Base-by-base conservation (phyloP, 2,329 filamentous ascomycete genomes). In the Nemania bipapillata region DNA sequence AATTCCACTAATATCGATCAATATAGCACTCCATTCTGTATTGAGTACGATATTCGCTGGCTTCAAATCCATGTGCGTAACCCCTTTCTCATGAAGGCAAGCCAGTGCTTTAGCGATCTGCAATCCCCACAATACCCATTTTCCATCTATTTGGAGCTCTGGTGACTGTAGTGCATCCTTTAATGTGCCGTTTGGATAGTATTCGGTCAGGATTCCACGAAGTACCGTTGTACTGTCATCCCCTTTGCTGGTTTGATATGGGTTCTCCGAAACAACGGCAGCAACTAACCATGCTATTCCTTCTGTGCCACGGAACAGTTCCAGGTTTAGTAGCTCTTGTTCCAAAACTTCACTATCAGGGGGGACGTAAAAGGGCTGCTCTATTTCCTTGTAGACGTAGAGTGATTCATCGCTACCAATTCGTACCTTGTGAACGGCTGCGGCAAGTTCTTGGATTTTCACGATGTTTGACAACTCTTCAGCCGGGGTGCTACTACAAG, bases 1-100 rank as follows among this genome's bases (percentile, higher is more conserved):
- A 55, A 55, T 55, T 37, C 52, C 52, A 55, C 52, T 55, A 55
- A 55, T 55, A 55, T 55, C 52, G 30, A 55, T 55, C 32, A 55
- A 7, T 20, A 55, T 30, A 55, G 52, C 52, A 22, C 8, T 37
- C 52, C 52, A 55, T 55, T 55, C 52, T 37, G 52, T 30, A 32
- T 55, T 55, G 12, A 55, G 37, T 20, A 55, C 32, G n/a, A 55
- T 30, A 24, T 55, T 55, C 20, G 52, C 32, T n/a, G 52, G 52
- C 30, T 55, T 55, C 30, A 55, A 55, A n/a, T 55, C 52, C 52
- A 55, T 55, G 30, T 55, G 52, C 52, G 52, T 24, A 32, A 55
- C 28, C 17, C 11, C 52, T 15, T 55, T 55, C 30, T 22, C 30
- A 55, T 55, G 52, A 55, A 55, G 52, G 20, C 52, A 37, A 37